A percentile compares a stretch with the other conserved stretches of the same genome.
phyloP scores from a whole-genome alignment of 495 filamentous ascomycete genomes.

The Delitschia confertaspora region DNA sequence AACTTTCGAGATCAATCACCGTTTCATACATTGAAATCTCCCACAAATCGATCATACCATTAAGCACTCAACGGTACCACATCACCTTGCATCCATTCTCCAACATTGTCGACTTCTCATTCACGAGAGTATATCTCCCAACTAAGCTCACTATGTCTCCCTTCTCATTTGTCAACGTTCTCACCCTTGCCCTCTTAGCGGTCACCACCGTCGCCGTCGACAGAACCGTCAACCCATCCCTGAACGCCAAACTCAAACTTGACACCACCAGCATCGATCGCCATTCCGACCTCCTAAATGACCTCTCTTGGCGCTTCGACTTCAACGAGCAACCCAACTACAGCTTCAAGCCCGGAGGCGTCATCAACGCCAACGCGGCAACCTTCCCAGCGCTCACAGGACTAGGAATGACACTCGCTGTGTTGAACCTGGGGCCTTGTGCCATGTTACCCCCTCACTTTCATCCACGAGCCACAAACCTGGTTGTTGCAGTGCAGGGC shows the following conservation, averaged over 20 bases:
- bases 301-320: constrained; percentile 40
- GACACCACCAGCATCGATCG: constrained; percentile 35
- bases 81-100: no score
- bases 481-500: constrained; percentile 37
- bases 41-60: no score
- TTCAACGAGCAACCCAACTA: constrained; percentile 33
- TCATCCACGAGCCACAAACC: constrained; percentile 40
- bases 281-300: constrained; percentile 32
- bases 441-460: constrained; percentile 42
- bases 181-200: constrained; percentile 8
- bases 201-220: constrained; percentile 24
- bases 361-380: constrained; percentile 38
- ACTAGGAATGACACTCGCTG: constrained; percentile 34
- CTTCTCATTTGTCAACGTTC: no score
- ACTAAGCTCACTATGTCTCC: no score
- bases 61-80: no score
- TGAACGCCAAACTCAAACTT: constrained; percentile 28
- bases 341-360: constrained; percentile 33
- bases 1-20: no score
- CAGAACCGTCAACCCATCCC: constrained; percentile 28
- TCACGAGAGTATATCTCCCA: no score
- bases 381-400: constrained; percentile 34
- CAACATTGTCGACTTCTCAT: no score
- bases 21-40: no score
- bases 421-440: constrained; percentile 40